Conservation (phyloP, 2,329 filamentous ascomycete species). For the Calonectria henricotiae region DNA sequence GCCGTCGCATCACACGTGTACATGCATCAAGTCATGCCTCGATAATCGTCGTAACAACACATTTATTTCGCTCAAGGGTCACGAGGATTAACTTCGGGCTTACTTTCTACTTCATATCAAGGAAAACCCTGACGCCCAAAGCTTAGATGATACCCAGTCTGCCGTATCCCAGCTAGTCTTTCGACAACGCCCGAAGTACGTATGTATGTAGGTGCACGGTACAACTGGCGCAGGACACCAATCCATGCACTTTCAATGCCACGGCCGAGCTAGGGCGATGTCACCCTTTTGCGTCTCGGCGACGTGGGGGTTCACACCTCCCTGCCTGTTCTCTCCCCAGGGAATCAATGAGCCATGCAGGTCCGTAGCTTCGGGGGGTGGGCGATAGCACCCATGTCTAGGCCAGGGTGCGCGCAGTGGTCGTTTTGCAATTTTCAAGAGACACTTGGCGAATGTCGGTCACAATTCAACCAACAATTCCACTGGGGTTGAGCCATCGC, state of each 20-base stretch:
- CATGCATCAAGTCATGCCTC: constrained; percentile 32
- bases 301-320: constrained; percentile 48
- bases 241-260: constrained; percentile 43
- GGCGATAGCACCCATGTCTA: constrained; percentile 43
- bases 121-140: constrained; percentile 29
- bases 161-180: constrained; percentile 23
- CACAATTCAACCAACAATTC: constrained; percentile 43
- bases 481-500: constrained; percentile 26
- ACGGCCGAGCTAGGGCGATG: constrained; percentile 36
- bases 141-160: constrained; percentile 33
- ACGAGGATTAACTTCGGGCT: constrained; percentile 35
- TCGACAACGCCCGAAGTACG: constrained; percentile 21
- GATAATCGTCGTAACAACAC: constrained; percentile 14
- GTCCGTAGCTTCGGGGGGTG: constrained; percentile 49
- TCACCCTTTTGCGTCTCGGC: constrained; percentile 48
- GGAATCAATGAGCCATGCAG: constrained; percentile 50
- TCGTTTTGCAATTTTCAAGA: constrained; percentile 48
- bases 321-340: constrained; percentile 46
- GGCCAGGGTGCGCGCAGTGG: constrained; percentile 40
- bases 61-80: constrained; percentile 35
- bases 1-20: constrained; percentile 35
- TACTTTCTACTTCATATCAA: constrained; percentile 33
- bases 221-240: constrained; percentile 40
- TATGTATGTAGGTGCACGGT: constrained; percentile 29
- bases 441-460: constrained; percentile 45